Evolutionary conservation across 768 basidiomycete species (phyloP), one percentile per base, ranked within the genome.

Genomic region (Podaxis sp.): DNA sequence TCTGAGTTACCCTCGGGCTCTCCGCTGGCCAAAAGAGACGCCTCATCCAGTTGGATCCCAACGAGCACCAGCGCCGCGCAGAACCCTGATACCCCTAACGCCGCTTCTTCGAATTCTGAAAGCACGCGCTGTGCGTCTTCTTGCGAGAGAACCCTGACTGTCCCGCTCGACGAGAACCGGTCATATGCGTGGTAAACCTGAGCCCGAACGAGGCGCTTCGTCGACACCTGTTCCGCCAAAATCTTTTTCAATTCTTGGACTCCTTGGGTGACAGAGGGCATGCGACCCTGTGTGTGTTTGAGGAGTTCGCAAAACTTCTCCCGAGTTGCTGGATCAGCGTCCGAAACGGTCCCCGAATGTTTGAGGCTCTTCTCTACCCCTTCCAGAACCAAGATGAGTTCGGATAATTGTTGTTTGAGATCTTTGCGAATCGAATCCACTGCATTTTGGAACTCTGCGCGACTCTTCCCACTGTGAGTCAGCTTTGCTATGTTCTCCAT

Each of bases 51-150:
- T 10, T 41, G 38, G 11, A 57, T 44, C 3, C 56, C 41, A 28
- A 57, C 40, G 22, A 56, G 38, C 13, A 56, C 56, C 8, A 56
- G 56, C 4, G 22, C n/a, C 38, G 15, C 56, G 24, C 56, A 57
- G 41, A 57, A 57, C 41, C 40, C 37, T 3, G 41, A 40, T 17
- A 57, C 6, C 11, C 41, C 56, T 12, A 46, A 20, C 2, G 15
- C 41, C 24, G 56, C 40, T 13, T 41, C 56, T 2, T 12, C 56
- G 10, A 57, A 57, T 28, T 46, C 56, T 26, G 4, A 13, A 26
- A 57, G 41, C 13, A 46, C 38, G 8, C 41, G 56, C 15, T 24
- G 8, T n/a, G 24, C 56, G 12, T 57, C 56, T 28, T 41, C 56
- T 15, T 41, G 56, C 22, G 56, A 46, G 40, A 26, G 44, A 15